These are phyloP conservation scores for Sicyos baderoa DNA, from an alignment of 306 rosid genomes.

Conservation along the genomic window DNA sequence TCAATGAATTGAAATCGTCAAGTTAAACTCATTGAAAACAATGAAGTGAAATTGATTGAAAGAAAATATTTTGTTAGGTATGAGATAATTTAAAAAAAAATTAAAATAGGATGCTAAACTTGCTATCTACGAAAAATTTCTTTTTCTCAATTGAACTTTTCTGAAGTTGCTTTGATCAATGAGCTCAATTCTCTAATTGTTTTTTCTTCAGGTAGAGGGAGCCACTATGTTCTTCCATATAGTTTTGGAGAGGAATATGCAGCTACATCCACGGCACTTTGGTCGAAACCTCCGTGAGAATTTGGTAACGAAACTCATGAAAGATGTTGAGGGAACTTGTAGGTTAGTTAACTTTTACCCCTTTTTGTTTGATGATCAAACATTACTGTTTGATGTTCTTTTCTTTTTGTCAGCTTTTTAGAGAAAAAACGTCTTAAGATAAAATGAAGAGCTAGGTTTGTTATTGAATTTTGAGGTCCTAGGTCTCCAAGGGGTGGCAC, in stretches of 20 bases:
- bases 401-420: neutral
- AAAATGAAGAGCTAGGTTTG: neutral
- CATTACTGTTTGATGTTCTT: neutral
- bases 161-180: neutral
- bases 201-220: conserved; percentile 2
- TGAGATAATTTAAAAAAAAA: no score
- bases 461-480: neutral
- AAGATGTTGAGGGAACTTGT: conserved; percentile 98
- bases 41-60: no score
- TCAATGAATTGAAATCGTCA: no score
- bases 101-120: no score
- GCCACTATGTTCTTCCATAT: conserved; percentile 82
- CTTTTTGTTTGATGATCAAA: neutral
- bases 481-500: no score
- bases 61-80: no score
- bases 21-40: no score
- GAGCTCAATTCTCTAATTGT: neutral
- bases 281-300: conserved; percentile 87
- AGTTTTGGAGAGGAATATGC: conserved; percentile 89
- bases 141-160: neutral
- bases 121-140: no score
- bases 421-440: neutral
- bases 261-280: conserved; percentile 92
- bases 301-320: conserved; percentile 87
- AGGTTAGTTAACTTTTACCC: conserved; percentile 30